Percentiles rank a stretch among this genome's conserved stretches.
Conservation (phyloP, 768 basidiomycete genomes). For the Favolaschia claudopus region DNA sequence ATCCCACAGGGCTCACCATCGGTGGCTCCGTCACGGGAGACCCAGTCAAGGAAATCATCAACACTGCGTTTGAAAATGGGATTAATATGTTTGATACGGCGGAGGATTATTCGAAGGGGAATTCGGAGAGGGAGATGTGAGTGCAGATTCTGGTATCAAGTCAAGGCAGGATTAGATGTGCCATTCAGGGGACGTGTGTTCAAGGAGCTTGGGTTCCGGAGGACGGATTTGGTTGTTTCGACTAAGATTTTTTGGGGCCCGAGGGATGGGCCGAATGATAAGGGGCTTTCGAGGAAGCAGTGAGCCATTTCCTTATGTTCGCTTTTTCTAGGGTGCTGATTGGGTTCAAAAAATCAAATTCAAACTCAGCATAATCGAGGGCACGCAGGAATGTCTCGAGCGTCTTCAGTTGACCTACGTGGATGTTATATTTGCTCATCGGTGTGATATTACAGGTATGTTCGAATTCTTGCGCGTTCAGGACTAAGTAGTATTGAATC, state of each 20-base stretch:
- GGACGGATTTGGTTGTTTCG: slow-evolving; percentile 74
- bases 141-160: slow-evolving; percentile 30
- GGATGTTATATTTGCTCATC: slow-evolving; percentile 76
- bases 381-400: slow-evolving; percentile 69
- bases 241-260: slow-evolving; percentile 86
- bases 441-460: slow-evolving; percentile 62
- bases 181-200: slow-evolving; percentile 68
- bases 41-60: slow-evolving; percentile 79
- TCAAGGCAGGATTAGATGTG: no score
- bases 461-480: background rate
- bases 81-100: slow-evolving; percentile 83
- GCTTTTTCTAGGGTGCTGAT: background rate
- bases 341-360: background rate
- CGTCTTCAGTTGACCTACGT: slow-evolving; percentile 80
- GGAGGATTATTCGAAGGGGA: slow-evolving; percentile 67
- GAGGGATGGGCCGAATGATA: slow-evolving; percentile 62
- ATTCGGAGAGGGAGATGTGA: slow-evolving; percentile 79
- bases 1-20: slow-evolving; percentile 19
- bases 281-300: slow-evolving; percentile 67
- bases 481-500: no score
- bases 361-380: slow-evolving; percentile 71
- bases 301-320: slow-evolving; percentile 38
- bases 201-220: slow-evolving; percentile 71
- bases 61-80: slow-evolving; percentile 76
- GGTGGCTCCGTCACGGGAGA: slow-evolving; percentile 55